Evolutionary conservation across 371 early-diverging fungal species (phyloP), one percentile per base, ranked within the genome.

Genomic region (Mortierella sp.): DNA sequence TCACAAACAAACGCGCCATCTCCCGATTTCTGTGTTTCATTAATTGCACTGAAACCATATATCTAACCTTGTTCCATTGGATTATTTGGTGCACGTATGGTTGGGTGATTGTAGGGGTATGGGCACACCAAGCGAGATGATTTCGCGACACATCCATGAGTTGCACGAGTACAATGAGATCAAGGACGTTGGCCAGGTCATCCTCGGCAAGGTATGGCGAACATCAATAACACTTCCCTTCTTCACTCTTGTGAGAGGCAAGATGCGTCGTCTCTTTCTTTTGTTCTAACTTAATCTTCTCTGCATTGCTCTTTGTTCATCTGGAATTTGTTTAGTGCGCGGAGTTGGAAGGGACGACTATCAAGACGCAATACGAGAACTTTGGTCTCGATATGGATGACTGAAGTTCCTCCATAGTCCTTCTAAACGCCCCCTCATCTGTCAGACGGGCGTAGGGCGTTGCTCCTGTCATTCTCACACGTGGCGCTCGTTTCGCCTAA

Each of bases 141-240:
- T 87, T 35, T 48, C 75, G 35, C 79, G 35, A 51, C 87, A 76
- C 27, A 83, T 87, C 75, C 74, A 81, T 70, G 68, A 81, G n/a
- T 71, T 87, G 54, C 87, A 83, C 27, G 60, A 76, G 41, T 87
- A 87, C 54, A 87, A 87, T 48, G 84, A 87, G 70, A 81, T 83
- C 79, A 87, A 83, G 81, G 87, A 87, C 35, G 81, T 63, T 8
- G 87, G 87, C 2, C 87, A 87, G 58, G 73, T 83, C 41, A 80
- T 87, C n/a, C 84, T 87, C 12, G 87, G 87, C 58, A 87, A 87
- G 87, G 87, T 87, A 75, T 55, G 46, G 29, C 14, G 27, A 7
- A 38, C 27, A 21, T 11, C 4, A 48, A 4, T 3, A 14, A n/a
- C n/a, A 4, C 44, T 12, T n/a, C 51, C 51, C 16, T 21, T 27